phyloP scores from a whole-genome alignment of 805 yeast species.

The Metschnikowia sp. region DNA sequence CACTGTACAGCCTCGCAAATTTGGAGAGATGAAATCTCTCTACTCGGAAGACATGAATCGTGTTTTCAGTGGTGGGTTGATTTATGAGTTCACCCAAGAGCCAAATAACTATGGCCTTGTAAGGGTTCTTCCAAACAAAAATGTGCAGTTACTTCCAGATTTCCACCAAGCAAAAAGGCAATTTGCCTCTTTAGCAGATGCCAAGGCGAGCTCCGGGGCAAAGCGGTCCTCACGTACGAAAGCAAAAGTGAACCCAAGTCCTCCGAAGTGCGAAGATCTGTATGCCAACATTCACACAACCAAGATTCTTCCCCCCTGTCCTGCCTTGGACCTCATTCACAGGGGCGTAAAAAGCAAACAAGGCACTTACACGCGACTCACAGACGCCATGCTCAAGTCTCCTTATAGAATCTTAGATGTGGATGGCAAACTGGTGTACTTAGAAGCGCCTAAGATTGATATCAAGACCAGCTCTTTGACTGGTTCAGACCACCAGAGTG shows the following conservation, averaged over 20 bases:
- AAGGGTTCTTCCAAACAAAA: constrained; percentile 40
- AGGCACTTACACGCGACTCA: constrained; percentile 50
- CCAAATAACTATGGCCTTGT: constrained; percentile 79
- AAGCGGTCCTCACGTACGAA: constrained; percentile 17
- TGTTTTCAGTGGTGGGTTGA: constrained; percentile 81
- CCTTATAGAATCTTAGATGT: constrained; percentile 40
- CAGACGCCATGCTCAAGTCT: constrained; percentile 41
- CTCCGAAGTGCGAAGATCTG: constrained; percentile 29
- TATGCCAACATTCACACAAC: constrained; percentile 39
- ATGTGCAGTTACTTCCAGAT: constrained; percentile 46
- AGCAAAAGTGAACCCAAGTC: neutral
- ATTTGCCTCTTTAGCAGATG: constrained; percentile 33
- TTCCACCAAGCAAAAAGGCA: constrained; percentile 49
- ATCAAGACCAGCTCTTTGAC: constrained; percentile 16
- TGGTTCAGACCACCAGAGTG: constrained; percentile 31
- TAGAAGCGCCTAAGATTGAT: constrained; percentile 22
- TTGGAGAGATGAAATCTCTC: constrained; percentile 71
- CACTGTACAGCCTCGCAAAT: constrained; percentile 69
- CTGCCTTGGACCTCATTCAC: constrained; percentile 43
- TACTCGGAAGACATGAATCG: constrained; percentile 70
- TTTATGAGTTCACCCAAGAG: constrained; percentile 78
- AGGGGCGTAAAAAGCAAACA: constrained; percentile 45
- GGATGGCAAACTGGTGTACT: constrained; percentile 38
- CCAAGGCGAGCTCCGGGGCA: constrained; percentile 22
- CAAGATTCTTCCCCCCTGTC: constrained; percentile 42